Evolutionary conservation across 1,284 basidiomycete genomes (phyloP).

Genomic region (Paramarasmius palmivorus): DNA sequence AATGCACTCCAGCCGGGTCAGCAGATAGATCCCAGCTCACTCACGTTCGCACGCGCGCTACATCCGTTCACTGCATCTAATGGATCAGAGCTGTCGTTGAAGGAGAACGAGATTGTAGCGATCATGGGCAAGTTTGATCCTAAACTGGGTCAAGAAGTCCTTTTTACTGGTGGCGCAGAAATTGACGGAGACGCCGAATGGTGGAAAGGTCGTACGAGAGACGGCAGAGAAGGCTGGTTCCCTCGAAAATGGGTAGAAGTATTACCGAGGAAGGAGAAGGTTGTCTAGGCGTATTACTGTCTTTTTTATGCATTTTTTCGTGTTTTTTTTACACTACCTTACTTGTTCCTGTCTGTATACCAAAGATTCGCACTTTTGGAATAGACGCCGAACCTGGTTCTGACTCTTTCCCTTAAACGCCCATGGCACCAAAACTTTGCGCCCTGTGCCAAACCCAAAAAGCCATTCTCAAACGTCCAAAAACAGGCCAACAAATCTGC

Average conservation of each 20-base stretch:
- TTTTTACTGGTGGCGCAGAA: no score
- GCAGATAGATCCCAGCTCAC: conserved; percentile 70
- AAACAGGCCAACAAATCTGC: conserved; percentile 97
- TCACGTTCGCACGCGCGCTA: conserved; percentile 88
- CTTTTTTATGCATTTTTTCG: no score
- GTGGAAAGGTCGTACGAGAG: conserved; percentile 95
- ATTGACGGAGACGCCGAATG: conserved; percentile 76
- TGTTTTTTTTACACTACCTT: no score
- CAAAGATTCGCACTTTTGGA: no score
- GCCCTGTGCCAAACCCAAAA: conserved; percentile 75
- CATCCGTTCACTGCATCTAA: conserved; percentile 81
- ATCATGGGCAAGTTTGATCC: conserved; percentile 85
- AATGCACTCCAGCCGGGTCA: no score
- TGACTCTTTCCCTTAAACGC: no score
- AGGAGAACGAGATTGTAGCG: conserved; percentile 93
- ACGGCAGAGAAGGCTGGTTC: conserved; percentile 97
- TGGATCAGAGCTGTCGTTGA: conserved; percentile 79
- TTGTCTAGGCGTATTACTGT: background rate
- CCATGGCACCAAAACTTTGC: conserved; percentile 73
- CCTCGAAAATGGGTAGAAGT: conserved; percentile 88
- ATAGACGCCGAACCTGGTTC: no score
- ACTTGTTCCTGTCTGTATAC: no score
- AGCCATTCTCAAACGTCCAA: conserved; percentile 92
- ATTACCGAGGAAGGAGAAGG: conserved; percentile 8
- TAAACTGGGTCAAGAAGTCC: conserved; percentile 65